These are phyloP conservation scores for Trichoderma arundinaceum DNA, from an alignment of 2,329 filamentous ascomycete genomes.

Conservation along the genomic window DNA sequence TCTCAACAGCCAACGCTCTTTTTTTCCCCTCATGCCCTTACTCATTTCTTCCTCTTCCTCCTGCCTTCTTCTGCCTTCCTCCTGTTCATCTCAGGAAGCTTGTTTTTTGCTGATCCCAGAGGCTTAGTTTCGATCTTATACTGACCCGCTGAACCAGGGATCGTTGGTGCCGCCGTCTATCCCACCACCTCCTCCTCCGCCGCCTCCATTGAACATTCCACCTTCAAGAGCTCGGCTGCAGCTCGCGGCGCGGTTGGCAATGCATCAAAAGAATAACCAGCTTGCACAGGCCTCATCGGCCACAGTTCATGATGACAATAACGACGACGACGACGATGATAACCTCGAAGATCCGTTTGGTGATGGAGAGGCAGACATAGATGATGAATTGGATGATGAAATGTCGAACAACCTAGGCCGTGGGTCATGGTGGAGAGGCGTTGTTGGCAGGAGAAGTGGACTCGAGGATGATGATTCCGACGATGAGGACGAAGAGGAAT, in stretches of 20 bases:
- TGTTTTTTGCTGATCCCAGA: constrained; percentile 31
- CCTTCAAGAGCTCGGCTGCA: constrained; percentile 87
- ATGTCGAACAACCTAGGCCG: constrained; percentile 45
- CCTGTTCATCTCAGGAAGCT: constrained; percentile 1
- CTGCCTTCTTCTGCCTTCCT: constrained; percentile 12
- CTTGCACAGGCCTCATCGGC: constrained; percentile 54
- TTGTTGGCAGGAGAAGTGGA: constrained; percentile 48
- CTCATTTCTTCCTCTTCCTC: constrained; percentile 3
- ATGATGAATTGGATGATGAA: constrained; percentile 60
- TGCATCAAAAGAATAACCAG: constrained; percentile 69
- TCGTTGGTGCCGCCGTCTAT: constrained; percentile 64
- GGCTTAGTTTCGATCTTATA: constrained; percentile 63
- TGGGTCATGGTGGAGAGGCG: constrained; percentile 58
- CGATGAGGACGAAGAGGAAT: constrained; percentile 59
- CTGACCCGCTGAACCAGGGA: constrained; percentile 57
- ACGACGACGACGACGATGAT: constrained; percentile 51
- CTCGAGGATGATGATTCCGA: constrained; percentile 54
- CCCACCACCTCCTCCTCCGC: constrained; percentile 67
- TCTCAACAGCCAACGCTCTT: constrained; percentile 29
- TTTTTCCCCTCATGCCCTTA: constrained; percentile 28
- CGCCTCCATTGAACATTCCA: constrained; percentile 80
- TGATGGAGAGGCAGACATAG: constrained; percentile 58
- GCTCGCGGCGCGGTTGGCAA: constrained; percentile 83
- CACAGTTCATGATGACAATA: constrained; percentile 47
- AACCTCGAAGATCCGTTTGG: constrained; percentile 55